These are phyloP conservation scores for Fagus sylvatica DNA, from an alignment of 306 rosid species.

Conservation along the genomic window DNA sequence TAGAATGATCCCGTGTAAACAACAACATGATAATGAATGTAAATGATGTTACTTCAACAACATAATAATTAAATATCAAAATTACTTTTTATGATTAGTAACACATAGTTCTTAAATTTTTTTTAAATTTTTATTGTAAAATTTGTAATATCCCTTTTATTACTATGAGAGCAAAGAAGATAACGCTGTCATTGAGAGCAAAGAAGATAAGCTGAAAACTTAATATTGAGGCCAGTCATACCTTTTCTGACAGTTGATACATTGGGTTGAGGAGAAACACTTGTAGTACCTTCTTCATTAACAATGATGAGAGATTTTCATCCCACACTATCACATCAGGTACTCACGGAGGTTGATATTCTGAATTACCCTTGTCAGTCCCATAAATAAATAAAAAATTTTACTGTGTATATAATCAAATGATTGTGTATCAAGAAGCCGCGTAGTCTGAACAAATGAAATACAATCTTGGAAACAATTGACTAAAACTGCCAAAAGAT, in stretches of 20 bases:
- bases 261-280: slow-evolving; percentile 59
- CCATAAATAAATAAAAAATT: slow-evolving; percentile 45
- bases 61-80: too few relatives aligned
- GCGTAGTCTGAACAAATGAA: slow-evolving; percentile 36
- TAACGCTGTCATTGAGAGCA: neutral
- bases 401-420: slow-evolving; percentile 66
- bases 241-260: slow-evolving; percentile 60
- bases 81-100: too few relatives aligned
- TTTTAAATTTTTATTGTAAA: too few relatives aligned
- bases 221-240: slow-evolving; percentile 15
- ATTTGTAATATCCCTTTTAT: too few relatives aligned
- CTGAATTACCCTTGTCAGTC: slow-evolving; percentile 31
- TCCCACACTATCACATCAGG: slow-evolving; percentile 37
- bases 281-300: too few relatives aligned
- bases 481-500: slow-evolving; percentile 59
- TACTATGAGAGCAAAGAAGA: too few relatives aligned
- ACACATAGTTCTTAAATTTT: too few relatives aligned
- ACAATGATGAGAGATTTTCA: slow-evolving; percentile 40
- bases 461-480: slow-evolving; percentile 69
- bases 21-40: too few relatives aligned
- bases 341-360: slow-evolving; percentile 39
- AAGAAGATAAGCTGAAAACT: neutral
- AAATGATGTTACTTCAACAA: too few relatives aligned
- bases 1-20: too few relatives aligned
- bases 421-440: slow-evolving; percentile 19